Percentiles rank a stretch among this genome's conserved stretches.
phyloP scores from a whole-genome alignment of 2,329 filamentous ascomycete species.

The Aureobasidium lini region DNA sequence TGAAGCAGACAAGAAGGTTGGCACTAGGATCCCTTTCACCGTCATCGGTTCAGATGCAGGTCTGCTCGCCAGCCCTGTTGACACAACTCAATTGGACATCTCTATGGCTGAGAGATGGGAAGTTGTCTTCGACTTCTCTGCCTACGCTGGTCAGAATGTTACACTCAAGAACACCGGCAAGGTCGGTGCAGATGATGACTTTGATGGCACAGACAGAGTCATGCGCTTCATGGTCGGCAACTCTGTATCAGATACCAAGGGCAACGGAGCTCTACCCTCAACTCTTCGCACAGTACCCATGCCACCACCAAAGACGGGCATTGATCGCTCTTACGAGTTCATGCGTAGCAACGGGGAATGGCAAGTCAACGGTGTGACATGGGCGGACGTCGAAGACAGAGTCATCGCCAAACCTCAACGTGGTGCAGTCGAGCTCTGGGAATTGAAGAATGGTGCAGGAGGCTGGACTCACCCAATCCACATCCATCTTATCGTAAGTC shows the following conservation, averaged over 20 bases:
- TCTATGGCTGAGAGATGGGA: conserved; percentile 54
- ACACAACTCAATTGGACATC: conserved; percentile 36
- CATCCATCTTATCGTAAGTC: conserved; percentile 44
- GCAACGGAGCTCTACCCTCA: conserved; percentile 29
- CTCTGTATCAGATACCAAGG: conserved; percentile 31
- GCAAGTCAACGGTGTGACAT: conserved; percentile 30
- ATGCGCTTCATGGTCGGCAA: conserved; percentile 29
- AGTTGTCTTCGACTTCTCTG: conserved; percentile 49
- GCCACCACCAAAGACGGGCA: conserved; percentile 19
- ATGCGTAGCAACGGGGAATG: conserved; percentile 24
- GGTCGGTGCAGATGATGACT: conserved; percentile 40
- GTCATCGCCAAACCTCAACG: conserved; percentile 28
- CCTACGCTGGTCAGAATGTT: conserved; percentile 40
- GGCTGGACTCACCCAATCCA: conserved; percentile 49
- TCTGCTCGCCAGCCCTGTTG: conserved; percentile 41
- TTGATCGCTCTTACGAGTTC: conserved; percentile 29
- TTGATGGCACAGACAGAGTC: conserved; percentile 43
- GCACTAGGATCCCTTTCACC: conserved; percentile 39
- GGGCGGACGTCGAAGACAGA: conserved; percentile 26
- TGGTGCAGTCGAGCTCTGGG: conserved; percentile 31
- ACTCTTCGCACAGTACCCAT: conserved; percentile 24
- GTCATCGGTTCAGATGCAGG: conserved; percentile 50
- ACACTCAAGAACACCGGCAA: conserved; percentile 15
- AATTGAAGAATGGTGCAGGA: conserved; percentile 39
- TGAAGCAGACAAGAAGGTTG: conserved; percentile 26